phyloP scores from a whole-genome alignment of 768 basidiomycete genomes.

The Gyrodon lividus region DNA sequence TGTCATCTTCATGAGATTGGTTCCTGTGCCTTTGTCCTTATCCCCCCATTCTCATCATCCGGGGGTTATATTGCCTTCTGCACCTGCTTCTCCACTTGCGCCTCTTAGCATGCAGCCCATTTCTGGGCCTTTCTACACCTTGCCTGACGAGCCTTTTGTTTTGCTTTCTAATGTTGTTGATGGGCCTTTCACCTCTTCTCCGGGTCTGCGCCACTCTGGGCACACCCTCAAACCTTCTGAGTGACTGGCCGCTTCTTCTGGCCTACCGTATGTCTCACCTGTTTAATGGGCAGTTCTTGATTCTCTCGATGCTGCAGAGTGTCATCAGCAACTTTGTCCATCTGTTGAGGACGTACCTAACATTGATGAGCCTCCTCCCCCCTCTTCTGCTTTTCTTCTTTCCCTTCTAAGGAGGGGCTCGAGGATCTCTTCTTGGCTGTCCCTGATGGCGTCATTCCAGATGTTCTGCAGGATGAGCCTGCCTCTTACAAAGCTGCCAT shows the following conservation, averaged over 20 bases:
- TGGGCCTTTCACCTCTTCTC: neutral
- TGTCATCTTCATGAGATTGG: too few relatives aligned
- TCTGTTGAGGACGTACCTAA: neutral
- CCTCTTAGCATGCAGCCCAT: neutral
- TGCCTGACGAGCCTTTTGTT: neutral
- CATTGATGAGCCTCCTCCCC: neutral
- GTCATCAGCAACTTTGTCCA: too few relatives aligned
- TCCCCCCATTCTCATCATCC: neutral
- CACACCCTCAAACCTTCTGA: neutral
- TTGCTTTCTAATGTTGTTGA: neutral
- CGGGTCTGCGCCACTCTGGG: neutral
- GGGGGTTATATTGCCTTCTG: conserved; percentile 18
- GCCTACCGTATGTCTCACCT: neutral
- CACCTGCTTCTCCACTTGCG: conserved; percentile 11
- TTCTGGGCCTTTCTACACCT: neutral
- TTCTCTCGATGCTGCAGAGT: neutral
- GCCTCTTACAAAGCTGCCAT: conserved; percentile 18
- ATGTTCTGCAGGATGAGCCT: conserved; percentile 12
- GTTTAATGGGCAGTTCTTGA: neutral
- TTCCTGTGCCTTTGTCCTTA: too few relatives aligned
- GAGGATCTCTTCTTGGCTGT: neutral
- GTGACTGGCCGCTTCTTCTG: neutral
- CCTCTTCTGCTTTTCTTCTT: neutral
- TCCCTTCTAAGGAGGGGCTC: neutral
- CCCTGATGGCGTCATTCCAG: neutral